Evolutionary conservation across 2,329 filamentous ascomycete genomes (phyloP).

Genomic region (Phialophora expanda): DNA sequence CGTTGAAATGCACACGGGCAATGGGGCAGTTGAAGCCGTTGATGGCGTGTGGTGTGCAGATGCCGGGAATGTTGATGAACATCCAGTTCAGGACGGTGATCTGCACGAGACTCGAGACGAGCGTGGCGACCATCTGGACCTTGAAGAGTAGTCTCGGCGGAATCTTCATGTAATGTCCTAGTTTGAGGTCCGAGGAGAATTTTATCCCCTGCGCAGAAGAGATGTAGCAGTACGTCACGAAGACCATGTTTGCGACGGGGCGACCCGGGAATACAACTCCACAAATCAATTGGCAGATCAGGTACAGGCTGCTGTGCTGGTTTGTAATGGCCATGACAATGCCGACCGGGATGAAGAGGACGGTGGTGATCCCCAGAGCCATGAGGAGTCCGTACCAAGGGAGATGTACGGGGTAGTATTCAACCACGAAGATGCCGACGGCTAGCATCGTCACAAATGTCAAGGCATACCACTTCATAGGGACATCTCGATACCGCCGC

Average conservation of each 20-base stretch:
- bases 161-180: constrained; percentile 68
- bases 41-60: constrained; percentile 79
- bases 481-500: constrained; percentile 80
- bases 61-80: constrained; percentile 74
- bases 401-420: constrained; percentile 80
- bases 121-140: constrained; percentile 64
- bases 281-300: constrained; percentile 84
- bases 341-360: constrained; percentile 88
- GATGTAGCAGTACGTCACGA: constrained; percentile 89
- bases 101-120: constrained; percentile 78
- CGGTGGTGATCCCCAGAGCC: constrained; percentile 74
- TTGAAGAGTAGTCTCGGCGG: constrained; percentile 65
- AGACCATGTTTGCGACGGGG: constrained; percentile 91
- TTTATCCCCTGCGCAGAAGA: constrained; percentile 88
- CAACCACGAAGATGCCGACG: constrained; percentile 81
- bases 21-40: constrained; percentile 89
- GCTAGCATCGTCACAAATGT: constrained; percentile 77
- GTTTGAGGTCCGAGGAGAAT: constrained; percentile 83
- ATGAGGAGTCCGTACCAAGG: constrained; percentile 87
- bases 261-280: constrained; percentile 81
- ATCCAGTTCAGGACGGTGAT: constrained; percentile 90
- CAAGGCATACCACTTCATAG: constrained; percentile 77
- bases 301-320: constrained; percentile 83
- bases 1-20: constrained; percentile 87
- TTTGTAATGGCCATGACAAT: constrained; percentile 95